Base-by-base conservation (phyloP, 2,329 filamentous ascomycete species). In the Arthrobotrys iridis region DNA sequence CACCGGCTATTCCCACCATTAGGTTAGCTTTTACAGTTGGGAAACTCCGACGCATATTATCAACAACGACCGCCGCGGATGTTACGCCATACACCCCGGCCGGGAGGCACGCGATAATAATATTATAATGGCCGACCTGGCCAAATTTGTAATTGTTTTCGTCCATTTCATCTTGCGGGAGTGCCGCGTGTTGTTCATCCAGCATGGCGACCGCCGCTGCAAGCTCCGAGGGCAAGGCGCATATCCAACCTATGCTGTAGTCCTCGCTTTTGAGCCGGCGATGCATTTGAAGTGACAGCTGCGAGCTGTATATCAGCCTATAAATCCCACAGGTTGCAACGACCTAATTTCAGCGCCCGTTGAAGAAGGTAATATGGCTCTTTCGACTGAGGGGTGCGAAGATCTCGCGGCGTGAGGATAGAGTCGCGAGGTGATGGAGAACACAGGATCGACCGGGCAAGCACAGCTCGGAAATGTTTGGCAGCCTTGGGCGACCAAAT, bases 1-100 rank as follows among this genome's bases (percentile, higher is more conserved):
- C 59, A 3, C 59, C 59, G 0, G 26, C 59, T 3, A 64, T 64
- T 4, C 59, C 59, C 15, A 64, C 59, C 59, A 64, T 64, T 5
- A 64, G 7, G 15, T 43, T 28, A 22, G 40, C 24, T 13, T 5
- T 41, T 35, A 64, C 18, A 10, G 30, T 37, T 4, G 59, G 59
- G 24, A 64, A 64, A 26, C 35, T 52, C 11, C 6, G n/a, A 2
- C 43, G 28, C 43, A 64, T 40, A 7, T 50, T 33, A 15, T n/a
- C 24, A 5, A 41, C 41, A 1, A 52, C 59, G 15, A 22, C 40
- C n/a, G 59, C 26, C 10, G 60, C 60, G 8, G 46, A 43, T 2
- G 46, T 65, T 10, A 55, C 35, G 2, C 60, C 60, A 11, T 65
- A 65, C 1, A 43, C 30, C 4, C 60, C 60, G 20, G 60, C 52